Evolutionary conservation across 257 asterid genomes (phyloP).

Genomic region (Verbena officinalis): DNA sequence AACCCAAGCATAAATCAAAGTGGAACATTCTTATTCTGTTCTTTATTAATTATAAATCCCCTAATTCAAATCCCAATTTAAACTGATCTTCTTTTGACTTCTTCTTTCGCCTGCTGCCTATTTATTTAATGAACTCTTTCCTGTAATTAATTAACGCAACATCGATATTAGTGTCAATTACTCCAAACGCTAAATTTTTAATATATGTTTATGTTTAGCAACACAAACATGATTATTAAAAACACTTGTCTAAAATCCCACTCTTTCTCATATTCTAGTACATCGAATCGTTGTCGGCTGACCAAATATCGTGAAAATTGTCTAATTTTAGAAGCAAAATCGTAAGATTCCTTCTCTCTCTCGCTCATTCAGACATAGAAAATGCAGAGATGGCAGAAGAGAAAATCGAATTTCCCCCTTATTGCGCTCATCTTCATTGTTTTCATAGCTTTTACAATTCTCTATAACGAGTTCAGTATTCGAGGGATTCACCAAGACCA

Average conservation of each 20-base stretch:
- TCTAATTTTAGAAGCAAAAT: slow-evolving; percentile 1
- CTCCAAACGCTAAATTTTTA: background rate
- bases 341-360: slow-evolving; percentile 23
- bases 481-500: slow-evolving; percentile 47
- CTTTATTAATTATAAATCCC: too few species aligned
- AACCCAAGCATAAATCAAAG: too few species aligned
- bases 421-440: slow-evolving; percentile 52
- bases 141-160: background rate
- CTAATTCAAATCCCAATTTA: background rate
- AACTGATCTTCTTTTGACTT: background rate
- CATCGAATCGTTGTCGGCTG: slow-evolving; percentile 39
- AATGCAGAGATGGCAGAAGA: slow-evolving; percentile 76
- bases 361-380: slow-evolving; percentile 5
- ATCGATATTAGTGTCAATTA: background rate
- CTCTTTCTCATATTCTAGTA: slow-evolving; percentile 8
- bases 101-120: background rate
- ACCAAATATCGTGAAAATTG: slow-evolving; percentile 30
- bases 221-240: too few species aligned
- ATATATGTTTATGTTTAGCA: too few species aligned
- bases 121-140: background rate
- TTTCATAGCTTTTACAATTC: slow-evolving; percentile 55
- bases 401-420: slow-evolving; percentile 58
- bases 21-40: too few species aligned
- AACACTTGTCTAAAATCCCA: background rate
- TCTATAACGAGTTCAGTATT: slow-evolving; percentile 59